phyloP scores from a whole-genome alignment of 257 asterid genomes.

The Coffea eugenioides region DNA sequence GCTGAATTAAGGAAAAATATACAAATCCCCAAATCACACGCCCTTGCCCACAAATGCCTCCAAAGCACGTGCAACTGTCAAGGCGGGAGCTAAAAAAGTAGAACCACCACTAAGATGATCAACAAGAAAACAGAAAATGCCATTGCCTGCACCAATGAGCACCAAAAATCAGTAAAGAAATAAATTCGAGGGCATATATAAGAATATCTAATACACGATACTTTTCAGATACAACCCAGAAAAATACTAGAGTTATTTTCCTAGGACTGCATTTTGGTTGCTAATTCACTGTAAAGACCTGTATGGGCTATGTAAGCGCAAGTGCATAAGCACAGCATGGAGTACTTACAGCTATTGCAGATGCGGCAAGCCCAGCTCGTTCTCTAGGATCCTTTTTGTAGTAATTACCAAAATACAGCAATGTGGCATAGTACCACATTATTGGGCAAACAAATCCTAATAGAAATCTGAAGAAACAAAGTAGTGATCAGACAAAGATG shows the following conservation, averaged over 20 bases:
- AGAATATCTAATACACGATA: no score
- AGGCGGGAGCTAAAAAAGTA: slow-evolving; percentile 40
- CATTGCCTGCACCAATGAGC: slow-evolving; percentile 22
- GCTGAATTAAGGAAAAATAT: slow-evolving; percentile 3
- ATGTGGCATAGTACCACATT: slow-evolving; percentile 91
- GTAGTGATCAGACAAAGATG: not conserved
- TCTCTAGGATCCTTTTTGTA: slow-evolving; percentile 95
- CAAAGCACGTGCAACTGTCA: slow-evolving; percentile 14
- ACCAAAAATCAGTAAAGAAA: not conserved
- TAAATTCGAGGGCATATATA: not conserved
- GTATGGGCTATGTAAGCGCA: not conserved
- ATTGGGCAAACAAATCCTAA: slow-evolving; percentile 81
- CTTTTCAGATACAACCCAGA: no score
- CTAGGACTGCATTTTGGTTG: not conserved
- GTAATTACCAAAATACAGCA: slow-evolving; percentile 82
- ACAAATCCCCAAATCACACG: slow-evolving; percentile 13
- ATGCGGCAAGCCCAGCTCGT: slow-evolving; percentile 97
- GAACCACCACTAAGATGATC: slow-evolving; percentile 34
- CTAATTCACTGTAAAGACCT: not conserved
- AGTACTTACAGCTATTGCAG: slow-evolving; percentile 82
- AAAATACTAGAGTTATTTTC: no score
- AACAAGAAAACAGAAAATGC: slow-evolving; percentile 20
- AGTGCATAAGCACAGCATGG: not conserved
- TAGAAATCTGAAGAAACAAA: slow-evolving; percentile 48
- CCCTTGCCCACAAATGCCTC: not conserved